phyloP scores from a whole-genome alignment of 345 rosid species.

The Nasturtium officinale region DNA sequence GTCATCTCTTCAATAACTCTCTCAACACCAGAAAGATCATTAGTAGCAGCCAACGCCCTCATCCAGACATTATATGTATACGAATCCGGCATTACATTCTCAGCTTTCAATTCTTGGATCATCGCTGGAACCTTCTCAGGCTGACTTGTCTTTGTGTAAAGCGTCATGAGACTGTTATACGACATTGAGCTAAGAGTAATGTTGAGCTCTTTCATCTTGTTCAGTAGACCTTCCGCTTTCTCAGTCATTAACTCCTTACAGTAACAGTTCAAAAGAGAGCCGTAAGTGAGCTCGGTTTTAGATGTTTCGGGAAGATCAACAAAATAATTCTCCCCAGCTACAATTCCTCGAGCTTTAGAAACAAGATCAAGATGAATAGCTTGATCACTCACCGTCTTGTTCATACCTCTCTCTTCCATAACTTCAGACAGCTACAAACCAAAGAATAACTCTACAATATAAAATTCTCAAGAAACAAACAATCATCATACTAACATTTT shows the following conservation, averaged over 20 bases:
- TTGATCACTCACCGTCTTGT: slow-evolving; percentile 92
- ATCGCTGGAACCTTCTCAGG: slow-evolving; percentile 64
- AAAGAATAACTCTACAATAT: slow-evolving; percentile 9
- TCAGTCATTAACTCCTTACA: slow-evolving; percentile 79
- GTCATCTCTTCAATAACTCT: slow-evolving; percentile 85
- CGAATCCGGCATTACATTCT: slow-evolving; percentile 58
- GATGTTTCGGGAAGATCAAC: slow-evolving; percentile 77
- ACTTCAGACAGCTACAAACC: slow-evolving; percentile 73
- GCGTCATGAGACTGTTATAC: slow-evolving; percentile 89
- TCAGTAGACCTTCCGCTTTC: slow-evolving; percentile 75
- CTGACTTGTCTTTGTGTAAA: slow-evolving; percentile 66
- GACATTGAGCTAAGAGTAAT: slow-evolving; percentile 72
- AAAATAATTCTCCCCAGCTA: slow-evolving; percentile 81
- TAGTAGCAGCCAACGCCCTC: slow-evolving; percentile 80
- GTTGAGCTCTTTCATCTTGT: slow-evolving; percentile 92
- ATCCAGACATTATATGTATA: slow-evolving; percentile 90
- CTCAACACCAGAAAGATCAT: slow-evolving; percentile 77
- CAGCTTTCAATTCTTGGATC: slow-evolving; percentile 86
- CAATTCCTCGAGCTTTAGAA: slow-evolving; percentile 76
- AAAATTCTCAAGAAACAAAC: slow-evolving; percentile 12
- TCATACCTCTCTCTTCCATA: slow-evolving; percentile 78
- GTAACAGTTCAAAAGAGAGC: slow-evolving; percentile 87
- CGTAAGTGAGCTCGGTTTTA: slow-evolving; percentile 72
- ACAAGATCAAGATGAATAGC: slow-evolving; percentile 95
- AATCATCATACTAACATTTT: too few relatives aligned